Evolutionary conservation across 1,139 yeast genomes (phyloP), one percentile per base, ranked within the genome.

Genomic region (Saccharomycopsis hybrid): DNA sequence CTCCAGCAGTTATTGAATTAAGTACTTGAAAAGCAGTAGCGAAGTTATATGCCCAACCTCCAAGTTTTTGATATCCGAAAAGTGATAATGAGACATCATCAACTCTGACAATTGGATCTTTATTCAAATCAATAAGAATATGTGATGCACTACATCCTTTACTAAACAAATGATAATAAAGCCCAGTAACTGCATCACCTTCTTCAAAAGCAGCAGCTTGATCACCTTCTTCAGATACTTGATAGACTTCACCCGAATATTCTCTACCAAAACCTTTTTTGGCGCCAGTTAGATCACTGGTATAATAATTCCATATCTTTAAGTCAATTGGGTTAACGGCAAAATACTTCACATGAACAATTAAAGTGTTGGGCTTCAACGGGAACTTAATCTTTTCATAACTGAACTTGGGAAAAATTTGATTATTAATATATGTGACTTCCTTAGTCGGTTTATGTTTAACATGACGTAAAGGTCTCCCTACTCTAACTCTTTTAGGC

Each of bases 291-390:
- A 68, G 56, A 59, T 65, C 59, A 55, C 60, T 40, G 60, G 67
- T 51, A 65, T 65, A 59, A 52, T 69, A 60, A 53, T 72, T 68
- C 58, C 72, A 69, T 45, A 82, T 59, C 49, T 81, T 67, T 49
- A 76, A 56, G 62, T 86, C 95, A 43, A 84, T 71, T 0, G 95
- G 94, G 59, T 85, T 86, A 47, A 84, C 66, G 0, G 84, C 75
- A 1, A 80, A 81, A 13, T 78, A 72, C 40, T 68, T 69, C 28
- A 83, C 77, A 58, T 81, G 78, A 30, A 87, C 72, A 27, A 85
- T 70, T 5, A 84, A 62, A 51, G 77, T 71, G 51, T 71, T 66
- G 9, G 69, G 63, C 18, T 66, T 62, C 40, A 77, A 62, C 4
- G 79, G 77, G 45, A 57, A 66, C 60, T 59, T 67, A 58, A 67